Evolutionary conservation across 768 basidiomycete species (phyloP), one percentile per base, ranked within the genome.

Genomic region (Kwoniella newhampshirensis): DNA sequence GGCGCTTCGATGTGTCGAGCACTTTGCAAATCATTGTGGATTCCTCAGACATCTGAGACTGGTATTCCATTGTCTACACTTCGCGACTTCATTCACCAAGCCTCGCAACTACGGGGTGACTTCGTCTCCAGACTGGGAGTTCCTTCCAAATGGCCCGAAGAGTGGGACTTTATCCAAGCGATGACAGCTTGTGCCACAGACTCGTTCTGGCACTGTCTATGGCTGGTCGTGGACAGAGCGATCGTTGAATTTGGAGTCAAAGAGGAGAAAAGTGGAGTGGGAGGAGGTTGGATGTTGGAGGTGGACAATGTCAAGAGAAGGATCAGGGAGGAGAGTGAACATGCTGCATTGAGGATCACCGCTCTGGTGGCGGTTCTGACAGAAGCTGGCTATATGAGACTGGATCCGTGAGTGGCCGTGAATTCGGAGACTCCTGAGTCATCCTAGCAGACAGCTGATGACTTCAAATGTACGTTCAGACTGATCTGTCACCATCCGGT

Each of bases 151-250:
- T 88, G 90, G 74, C 85, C 86, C 53, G 83, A 84, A 1, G 84
- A 86, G 59, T 94, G 92, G 91, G 90, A 96, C 67, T 97, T 94
- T 66, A 85, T 92, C 42, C 81, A 82, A 20, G 85, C 85, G n/a
- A 83, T 86, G 21, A 82, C 82, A 11, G 83, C 84, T 11, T 85
- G 85, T 40, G 49, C 63, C 0, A 62, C 57, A 15, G 74, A 75
- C 47, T 60, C 53, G 41, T 89, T 87, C 26, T 93, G 88, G 73
- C 91, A 96, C 77, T 84, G 87, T 66, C 87, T 93, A 84, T 94
- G 89, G 90, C 85, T 92, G 58, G 83, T 86, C 39, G 76, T 91
- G 3, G 87, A 88, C 75, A 85, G 81, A 60, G 90, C 91, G 1
- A 77, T 94, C 61, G 86, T 89, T 56, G 90, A 93, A 55, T 91